Conservation (phyloP, 805 yeast genomes). For the Starmerella kuoi region DNA sequence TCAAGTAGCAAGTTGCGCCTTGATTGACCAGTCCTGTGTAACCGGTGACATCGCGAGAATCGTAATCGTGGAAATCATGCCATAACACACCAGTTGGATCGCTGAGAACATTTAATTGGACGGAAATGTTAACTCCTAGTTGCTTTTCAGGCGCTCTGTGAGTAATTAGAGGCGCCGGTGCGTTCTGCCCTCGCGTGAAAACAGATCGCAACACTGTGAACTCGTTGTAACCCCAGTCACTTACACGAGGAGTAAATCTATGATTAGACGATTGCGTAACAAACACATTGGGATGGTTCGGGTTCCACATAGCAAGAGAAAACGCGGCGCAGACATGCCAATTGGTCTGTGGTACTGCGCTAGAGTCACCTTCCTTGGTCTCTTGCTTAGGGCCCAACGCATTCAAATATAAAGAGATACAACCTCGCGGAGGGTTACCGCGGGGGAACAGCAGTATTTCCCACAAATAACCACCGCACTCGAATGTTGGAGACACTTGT, state of each 20-base stretch:
- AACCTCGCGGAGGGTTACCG: constrained; percentile 43
- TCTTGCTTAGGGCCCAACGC: constrained; percentile 35
- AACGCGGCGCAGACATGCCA: constrained; percentile 68
- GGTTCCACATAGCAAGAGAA: constrained; percentile 73
- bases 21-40: constrained; percentile 88
- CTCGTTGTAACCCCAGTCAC: constrained; percentile 94
- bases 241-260: constrained; percentile 59
- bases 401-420: constrained; percentile 66
- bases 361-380: background rate
- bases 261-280: constrained; percentile 57
- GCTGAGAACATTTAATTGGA: constrained; percentile 59
- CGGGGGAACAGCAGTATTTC: constrained; percentile 64
- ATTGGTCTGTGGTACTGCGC: background rate
- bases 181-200: constrained; percentile 17
- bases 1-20: constrained; percentile 96
- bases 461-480: constrained; percentile 27
- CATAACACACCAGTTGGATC: constrained; percentile 92
- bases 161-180: constrained; percentile 32
- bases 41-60: constrained; percentile 79
- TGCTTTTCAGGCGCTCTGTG: constrained; percentile 23
- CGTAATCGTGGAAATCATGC: constrained; percentile 68
- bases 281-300: constrained; percentile 51
- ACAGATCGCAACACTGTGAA: constrained; percentile 49
- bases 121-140: constrained; percentile 57
- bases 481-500: constrained; percentile 26